Conservation (phyloP, 177 flowering plant species). For the Vitis hybrid region DNA sequence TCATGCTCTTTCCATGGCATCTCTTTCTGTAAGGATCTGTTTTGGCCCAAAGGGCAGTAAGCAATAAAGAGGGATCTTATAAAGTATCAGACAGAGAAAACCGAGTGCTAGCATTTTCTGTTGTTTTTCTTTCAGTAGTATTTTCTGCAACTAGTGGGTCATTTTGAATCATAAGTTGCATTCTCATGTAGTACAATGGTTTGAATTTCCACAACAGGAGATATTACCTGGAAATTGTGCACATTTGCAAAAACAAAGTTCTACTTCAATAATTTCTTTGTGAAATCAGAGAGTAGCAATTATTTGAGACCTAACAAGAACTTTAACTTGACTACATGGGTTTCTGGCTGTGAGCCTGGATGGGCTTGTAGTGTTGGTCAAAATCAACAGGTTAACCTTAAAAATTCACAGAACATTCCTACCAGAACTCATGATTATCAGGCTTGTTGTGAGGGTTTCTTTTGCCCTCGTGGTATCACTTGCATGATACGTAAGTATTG, state of each 20-base stretch:
- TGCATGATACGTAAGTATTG: slow-evolving; percentile 95
- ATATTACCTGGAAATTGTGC: slow-evolving; percentile 61
- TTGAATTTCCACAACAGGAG: slow-evolving; percentile 44
- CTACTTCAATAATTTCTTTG: slow-evolving; percentile 55
- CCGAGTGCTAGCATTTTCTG: not conserved
- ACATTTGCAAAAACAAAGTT: slow-evolving; percentile 81
- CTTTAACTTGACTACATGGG: slow-evolving; percentile 80
- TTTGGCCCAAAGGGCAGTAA: too few relatives aligned
- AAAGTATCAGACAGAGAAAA: not conserved
- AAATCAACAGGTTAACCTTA: slow-evolving; percentile 46
- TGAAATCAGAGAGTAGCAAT: slow-evolving; percentile 23
- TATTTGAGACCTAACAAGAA: slow-evolving; percentile 75
- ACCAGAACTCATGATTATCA: slow-evolving; percentile 48
- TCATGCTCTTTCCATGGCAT: too few relatives aligned
- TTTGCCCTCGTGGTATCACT: slow-evolving; percentile 90
- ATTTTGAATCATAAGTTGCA: not conserved
- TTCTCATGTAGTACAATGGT: not conserved
- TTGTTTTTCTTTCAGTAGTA: not conserved
- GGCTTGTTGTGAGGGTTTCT: slow-evolving; percentile 90
- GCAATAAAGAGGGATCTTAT: too few relatives aligned
- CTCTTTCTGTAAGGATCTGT: too few relatives aligned
- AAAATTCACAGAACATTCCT: slow-evolving; percentile 47
- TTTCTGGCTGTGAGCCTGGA: slow-evolving; percentile 93
- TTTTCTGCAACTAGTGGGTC: not conserved
- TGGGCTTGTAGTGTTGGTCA: slow-evolving; percentile 80